Conservation (phyloP, 1,284 basidiomycete species). For the Sporisorium iseilematis-ciliati region DNA sequence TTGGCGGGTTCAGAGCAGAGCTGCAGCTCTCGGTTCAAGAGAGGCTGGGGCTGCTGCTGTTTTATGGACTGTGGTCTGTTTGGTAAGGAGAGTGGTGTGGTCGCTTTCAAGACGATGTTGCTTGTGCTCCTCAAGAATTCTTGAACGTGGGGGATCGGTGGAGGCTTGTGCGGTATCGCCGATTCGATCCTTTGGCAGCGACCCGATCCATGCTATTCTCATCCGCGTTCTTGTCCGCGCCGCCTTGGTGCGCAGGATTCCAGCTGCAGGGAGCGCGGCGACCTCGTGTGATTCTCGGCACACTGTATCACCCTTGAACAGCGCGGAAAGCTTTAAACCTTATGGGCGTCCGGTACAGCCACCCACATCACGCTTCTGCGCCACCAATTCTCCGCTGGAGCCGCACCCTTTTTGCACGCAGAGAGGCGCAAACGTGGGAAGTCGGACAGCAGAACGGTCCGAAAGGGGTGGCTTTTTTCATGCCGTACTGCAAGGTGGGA, state of each 20-base stretch:
- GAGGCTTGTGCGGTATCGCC: background rate
- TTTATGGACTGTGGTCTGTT: no score
- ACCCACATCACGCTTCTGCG: background rate
- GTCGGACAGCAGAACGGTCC: background rate
- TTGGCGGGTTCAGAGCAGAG: no score
- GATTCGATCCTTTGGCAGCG: background rate
- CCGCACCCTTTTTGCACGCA: no score
- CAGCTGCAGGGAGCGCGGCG: slow-evolving; percentile 24
- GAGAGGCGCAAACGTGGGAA: slow-evolving; percentile 5
- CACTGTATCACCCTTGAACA: background rate
- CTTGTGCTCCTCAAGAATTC: background rate
- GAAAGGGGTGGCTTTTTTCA: slow-evolving; percentile 7
- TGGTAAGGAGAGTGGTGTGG: background rate
- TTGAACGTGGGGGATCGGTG: slow-evolving; percentile 5
- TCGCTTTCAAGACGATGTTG: background rate
- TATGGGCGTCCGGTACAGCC: slow-evolving; percentile 3
- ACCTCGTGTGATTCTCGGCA: slow-evolving; percentile 5
- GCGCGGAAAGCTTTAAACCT: background rate
- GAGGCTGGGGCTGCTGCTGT: no score
- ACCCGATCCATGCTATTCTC: background rate
- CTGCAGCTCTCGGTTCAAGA: no score
- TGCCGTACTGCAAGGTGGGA: slow-evolving; percentile 2
- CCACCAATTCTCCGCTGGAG: background rate
- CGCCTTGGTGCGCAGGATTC: slow-evolving; percentile 3
- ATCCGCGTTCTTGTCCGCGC: background rate